phyloP scores from a whole-genome alignment of 2,329 filamentous ascomycete species.

The Exserohilum rostratum region DNA sequence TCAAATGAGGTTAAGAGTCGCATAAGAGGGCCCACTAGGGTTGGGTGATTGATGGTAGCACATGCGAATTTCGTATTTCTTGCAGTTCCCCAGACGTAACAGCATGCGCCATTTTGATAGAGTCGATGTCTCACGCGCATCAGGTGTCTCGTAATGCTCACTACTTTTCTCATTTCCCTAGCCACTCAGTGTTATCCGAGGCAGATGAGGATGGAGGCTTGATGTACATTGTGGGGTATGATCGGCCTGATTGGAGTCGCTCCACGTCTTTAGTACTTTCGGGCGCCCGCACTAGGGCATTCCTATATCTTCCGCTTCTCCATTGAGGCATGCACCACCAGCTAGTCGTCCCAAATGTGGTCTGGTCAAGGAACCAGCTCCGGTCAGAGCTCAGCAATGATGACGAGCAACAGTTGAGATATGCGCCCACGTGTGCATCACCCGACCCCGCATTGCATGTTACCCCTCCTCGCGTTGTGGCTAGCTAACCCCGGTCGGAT shows the following conservation, averaged over 20 bases:
- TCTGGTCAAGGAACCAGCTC: constrained; percentile 7
- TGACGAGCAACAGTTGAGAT: constrained; percentile 22
- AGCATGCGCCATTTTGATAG: background rate
- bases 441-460: constrained; percentile 33
- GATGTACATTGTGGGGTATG: background rate
- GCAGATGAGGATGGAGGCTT: background rate
- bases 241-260: background rate
- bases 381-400: constrained; percentile 1
- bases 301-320: constrained; percentile 1
- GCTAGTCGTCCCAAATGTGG: constrained; percentile 12
- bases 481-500: constrained; percentile 18
- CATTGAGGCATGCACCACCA: constrained; percentile 9
- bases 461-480: constrained; percentile 34
- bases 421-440: constrained; percentile 31
- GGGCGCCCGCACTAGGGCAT: background rate
- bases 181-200: background rate
- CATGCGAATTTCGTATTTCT: background rate
- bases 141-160: background rate
- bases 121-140: background rate
- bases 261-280: background rate
- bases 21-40: constrained; percentile 6
- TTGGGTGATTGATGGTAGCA: background rate
- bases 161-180: background rate
- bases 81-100: background rate
- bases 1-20: constrained; percentile 25